Conservation (phyloP, 2,329 filamentous ascomycete genomes). For the Spiromastix sp. region DNA sequence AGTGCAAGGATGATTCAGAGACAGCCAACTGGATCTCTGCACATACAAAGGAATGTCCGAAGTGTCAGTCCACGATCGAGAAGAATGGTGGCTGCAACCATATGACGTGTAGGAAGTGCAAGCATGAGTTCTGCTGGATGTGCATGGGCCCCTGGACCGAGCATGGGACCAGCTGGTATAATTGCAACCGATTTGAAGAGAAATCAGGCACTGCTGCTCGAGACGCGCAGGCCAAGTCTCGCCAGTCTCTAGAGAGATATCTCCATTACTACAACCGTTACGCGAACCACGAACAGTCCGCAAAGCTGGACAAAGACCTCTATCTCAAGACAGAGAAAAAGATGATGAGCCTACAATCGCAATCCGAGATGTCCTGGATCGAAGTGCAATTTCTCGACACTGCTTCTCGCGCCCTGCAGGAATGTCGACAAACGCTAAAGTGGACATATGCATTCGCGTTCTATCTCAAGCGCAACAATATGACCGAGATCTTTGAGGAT, state of each 20-base stretch:
- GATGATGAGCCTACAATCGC: constrained; percentile 90
- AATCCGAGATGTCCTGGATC: constrained; percentile 96
- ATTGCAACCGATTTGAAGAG: constrained; percentile 95
- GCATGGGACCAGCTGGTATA: constrained; percentile 98
- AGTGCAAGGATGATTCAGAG: constrained; percentile 95
- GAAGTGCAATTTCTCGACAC: constrained; percentile 95
- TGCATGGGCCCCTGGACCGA: constrained; percentile 99
- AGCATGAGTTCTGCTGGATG: constrained; percentile 99
- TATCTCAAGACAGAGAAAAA: constrained; percentile 97
- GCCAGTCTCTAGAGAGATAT: constrained; percentile 88
- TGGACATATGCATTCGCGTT: constrained; percentile 99
- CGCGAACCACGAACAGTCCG: constrained; percentile 96
- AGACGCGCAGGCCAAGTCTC: constrained; percentile 82
- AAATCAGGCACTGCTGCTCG: constrained; percentile 85
- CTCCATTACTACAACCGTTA: constrained; percentile 99
- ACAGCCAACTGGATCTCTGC: constrained; percentile 99
- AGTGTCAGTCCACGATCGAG: constrained; percentile 93
- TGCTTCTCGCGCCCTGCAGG: constrained; percentile 86
- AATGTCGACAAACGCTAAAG: constrained; percentile 95
- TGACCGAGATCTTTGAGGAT: constrained; percentile 95
- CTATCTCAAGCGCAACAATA: constrained; percentile 90
- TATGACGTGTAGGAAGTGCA: constrained; percentile 94
- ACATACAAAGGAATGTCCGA: constrained; percentile 96
- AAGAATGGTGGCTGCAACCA: constrained; percentile 98
- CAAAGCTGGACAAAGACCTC: constrained; percentile 91